Conservation (phyloP, 2,329 filamentous ascomycete species). For the Sclerotiophoma versabilis region DNA sequence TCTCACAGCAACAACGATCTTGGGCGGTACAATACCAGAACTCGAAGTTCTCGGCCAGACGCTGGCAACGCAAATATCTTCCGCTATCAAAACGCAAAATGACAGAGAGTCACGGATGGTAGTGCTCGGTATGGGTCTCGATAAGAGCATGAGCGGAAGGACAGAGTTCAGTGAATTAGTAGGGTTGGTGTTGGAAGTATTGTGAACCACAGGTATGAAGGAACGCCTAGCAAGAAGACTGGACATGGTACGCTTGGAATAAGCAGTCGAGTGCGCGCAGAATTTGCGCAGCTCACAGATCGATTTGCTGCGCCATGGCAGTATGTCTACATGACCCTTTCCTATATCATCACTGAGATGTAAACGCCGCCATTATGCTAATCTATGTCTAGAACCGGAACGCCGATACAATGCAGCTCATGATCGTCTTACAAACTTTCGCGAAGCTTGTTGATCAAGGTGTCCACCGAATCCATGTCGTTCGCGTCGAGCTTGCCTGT, state of each 20-base stretch:
- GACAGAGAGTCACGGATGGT: conserved; percentile 67
- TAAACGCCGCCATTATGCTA: conserved; percentile 27
- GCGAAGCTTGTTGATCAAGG: conserved; percentile 69
- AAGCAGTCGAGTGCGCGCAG: background rate
- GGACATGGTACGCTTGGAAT: background rate
- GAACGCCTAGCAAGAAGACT: background rate
- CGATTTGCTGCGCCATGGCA: background rate
- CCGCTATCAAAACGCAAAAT: conserved; percentile 74
- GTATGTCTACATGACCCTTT: conserved; percentile 12
- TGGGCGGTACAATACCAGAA: conserved; percentile 81
- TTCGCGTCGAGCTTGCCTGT: conserved; percentile 74
- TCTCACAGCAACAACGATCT: conserved; percentile 83
- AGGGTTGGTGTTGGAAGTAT: conserved; percentile 49
- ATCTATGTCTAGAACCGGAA: conserved; percentile 28
- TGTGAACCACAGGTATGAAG: conserved; percentile 26
- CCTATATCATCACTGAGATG: background rate
- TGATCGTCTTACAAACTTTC: conserved; percentile 24
- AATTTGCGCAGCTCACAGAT: background rate
- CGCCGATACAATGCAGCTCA: conserved; percentile 32
- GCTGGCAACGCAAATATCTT: conserved; percentile 88
- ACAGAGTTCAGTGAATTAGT: conserved; percentile 54
- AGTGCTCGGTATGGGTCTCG: conserved; percentile 65
- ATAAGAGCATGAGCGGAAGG: conserved; percentile 59
- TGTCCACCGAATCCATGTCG: conserved; percentile 88
- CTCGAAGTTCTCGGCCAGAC: conserved; percentile 87